Evolutionary conservation across 805 yeast genomes (phyloP), one percentile per base, ranked within the genome.

Genomic region (Saccharomyces kudriavzevii): DNA sequence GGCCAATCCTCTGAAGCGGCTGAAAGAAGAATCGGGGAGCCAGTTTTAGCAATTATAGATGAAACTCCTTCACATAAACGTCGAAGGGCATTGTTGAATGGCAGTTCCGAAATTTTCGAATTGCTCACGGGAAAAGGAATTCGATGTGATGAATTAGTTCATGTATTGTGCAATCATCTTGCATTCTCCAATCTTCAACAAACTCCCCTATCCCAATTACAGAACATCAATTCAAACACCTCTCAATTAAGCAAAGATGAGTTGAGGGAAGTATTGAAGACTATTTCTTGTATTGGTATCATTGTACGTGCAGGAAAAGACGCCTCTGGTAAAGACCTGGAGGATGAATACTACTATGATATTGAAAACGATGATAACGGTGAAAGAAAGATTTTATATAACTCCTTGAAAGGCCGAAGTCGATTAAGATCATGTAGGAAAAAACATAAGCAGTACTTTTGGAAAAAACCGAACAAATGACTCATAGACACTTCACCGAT

Each of bases 261-360:
- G 61, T 59, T 80, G 17, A 72, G 80, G 53, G 73, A 76, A 25
- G 59, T 80, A 5, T 62, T 80, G 30, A 70, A 76, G 35, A 68
- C 72, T 48, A 55, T 82, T 40, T 62, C 70, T 4, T 85, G 92
- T 62, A 78, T 92, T 54, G 98, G 98, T n/a, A 85, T 87, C 10
- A 91, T 94, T 56, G 80, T 82, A 63, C 85, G 98, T 69, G 77
- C 79, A 54, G 97, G 97, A 49, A 91, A 90, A 68, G 99, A 94
- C 70, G 97, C 98, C 2, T 95, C 97, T 2, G 99, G 98, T 10
- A 89, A 90, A 68, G 88, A 87, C 3, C 75, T 94, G 57, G 98
- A 92, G 60, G 96, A 89, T 67, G 97, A 94, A 67, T 94, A 89
- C 66, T 94, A 90, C 69, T 94, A 94, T 66, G 82, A 84, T 54